Evolutionary conservation across 2,329 filamentous ascomycete genomes (phyloP), one percentile per base, ranked within the genome.

Genomic region (Sarocladium oryzae): DNA sequence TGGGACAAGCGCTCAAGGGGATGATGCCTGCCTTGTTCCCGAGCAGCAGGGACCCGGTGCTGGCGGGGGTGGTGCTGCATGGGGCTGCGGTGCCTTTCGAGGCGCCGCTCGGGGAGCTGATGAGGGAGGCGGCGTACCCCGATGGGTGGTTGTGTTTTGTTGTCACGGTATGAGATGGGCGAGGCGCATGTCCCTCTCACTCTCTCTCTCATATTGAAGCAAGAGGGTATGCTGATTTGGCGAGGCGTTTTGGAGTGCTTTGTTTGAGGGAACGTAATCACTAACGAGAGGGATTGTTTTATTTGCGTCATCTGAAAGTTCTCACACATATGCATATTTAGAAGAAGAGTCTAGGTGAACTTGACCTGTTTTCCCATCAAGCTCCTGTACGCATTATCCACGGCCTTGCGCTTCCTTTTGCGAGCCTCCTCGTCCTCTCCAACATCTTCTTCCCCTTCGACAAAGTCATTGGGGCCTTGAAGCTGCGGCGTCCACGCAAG

Each of bases 101-200:
- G 53, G 87, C 90, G 1, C 84, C 84, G 21, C 68, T 99, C 16
- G 87, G 89, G 61, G 92, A 96, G 43, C 66, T 99, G 53, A 87
- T 93, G 69, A 79, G 84, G 52, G 86, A 86, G 61, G 86, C 88
- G 3, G 83, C 89, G 2, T 97, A 96, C 72, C 84, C 89, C 0
- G 93, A 99, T 69, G 93, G 93, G 0, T 99, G 91, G 86, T 67
- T 96, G 23, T 89, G 89, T 66, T 69, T 96, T 37, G 87, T 89
- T 50, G 79, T 96, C 4, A 77, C 84, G 18, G 85, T 95, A 72
- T 75, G 55, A 66, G 41, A 20, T 18, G 15, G 18, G 28, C 26
- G 15, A 13, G 13, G 28, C 28, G 13, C 28, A 30, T 30, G 13
- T 7, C 28, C 13, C 13, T 7, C 28, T 30, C 28, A 30, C n/a